Percentiles rank a stretch among this genome's conserved stretches.
Evolutionary conservation across 78 protist species (phyloP).

Genomic region (Dictyostelium brefeldianum): DNA sequence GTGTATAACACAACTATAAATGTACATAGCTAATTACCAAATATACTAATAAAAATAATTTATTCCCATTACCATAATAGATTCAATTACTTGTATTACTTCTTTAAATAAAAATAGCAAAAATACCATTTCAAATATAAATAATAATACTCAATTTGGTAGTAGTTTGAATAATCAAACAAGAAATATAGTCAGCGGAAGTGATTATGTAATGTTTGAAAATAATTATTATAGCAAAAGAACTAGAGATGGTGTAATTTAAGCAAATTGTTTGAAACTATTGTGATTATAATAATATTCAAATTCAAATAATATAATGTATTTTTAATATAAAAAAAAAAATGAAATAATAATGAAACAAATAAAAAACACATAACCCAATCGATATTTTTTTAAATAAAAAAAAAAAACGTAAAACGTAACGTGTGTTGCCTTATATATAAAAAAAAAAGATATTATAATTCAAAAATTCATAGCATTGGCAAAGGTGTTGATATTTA

Average conservation of each 20-base stretch:
- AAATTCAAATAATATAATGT: not conserved
- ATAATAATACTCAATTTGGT: not conserved
- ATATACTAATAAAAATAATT: no score
- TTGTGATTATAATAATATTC: not conserved
- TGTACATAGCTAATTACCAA: no score
- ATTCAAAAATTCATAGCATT: no score
- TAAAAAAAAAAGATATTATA: no score
- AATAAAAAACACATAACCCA: not conserved
- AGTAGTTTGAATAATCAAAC: not conserved
- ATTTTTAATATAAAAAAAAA: not conserved
- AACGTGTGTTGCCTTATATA: no score
- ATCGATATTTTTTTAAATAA: no score
- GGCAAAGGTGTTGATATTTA: no score
- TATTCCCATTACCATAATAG: no score
- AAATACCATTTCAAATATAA: not conserved
- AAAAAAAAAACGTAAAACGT: no score
- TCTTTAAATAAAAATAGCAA: not conserved
- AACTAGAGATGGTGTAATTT: constrained; percentile 14
- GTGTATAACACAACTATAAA: no score
- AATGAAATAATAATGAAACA: not conserved
- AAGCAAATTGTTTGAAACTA: no score
- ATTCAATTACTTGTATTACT: not conserved
- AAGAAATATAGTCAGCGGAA: not conserved
- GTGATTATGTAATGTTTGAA: not conserved
- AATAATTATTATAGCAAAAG: not conserved